Base-by-base conservation (phyloP, 2,329 filamentous ascomycete genomes). In the Stagonosporopsis tanaceti region DNA sequence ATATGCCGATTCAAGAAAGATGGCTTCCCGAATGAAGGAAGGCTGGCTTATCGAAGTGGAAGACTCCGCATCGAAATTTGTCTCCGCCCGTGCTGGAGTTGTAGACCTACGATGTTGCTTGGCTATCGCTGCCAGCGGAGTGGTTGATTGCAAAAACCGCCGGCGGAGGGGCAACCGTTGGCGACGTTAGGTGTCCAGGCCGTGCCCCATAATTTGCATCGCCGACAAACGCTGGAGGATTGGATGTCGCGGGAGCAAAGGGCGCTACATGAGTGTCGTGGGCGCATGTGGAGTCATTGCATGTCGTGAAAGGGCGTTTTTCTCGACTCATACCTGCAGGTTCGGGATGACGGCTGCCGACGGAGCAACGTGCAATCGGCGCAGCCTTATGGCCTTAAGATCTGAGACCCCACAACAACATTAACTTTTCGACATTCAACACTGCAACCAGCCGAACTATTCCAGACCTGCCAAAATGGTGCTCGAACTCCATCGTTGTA, bases 401-500 rank as follows among this genome's bases (percentile, higher is more conserved):
- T 24, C 42, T 7, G 34, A 27, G 28, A 15, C 22, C 35, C 47
- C 37, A 32, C 47, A 37, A 12, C 32, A 53, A 37, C 14, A 42
- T 20, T 27, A 3, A 11, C 28, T 30, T 15, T 15, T 5, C n/a
- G 4, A 32, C 25, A 8, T 4, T 12, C 32, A 30, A 22, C 12
- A 15, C 12, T 28, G 17, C 11, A 7, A 47, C 9, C 42, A 22
- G 35, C 30, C 25, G 5, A 22, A 14, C 1, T 20, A 9, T 20
- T 17, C 17, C 20, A 28, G 6, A 35, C 25, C 8, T 20, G 8
- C 17, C 27, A 52, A 22, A 3, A 78, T 78, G 76, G 67, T 69
- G 17, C 71, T 78, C 40, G 64, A 77, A 66, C 38, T 78, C 22
- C 69, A 64, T 7, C 70, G 61, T 9, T 52, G 73, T 30, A 50